Conservation (phyloP, 2,329 filamentous ascomycete genomes). For the Monosporascus sp. region DNA sequence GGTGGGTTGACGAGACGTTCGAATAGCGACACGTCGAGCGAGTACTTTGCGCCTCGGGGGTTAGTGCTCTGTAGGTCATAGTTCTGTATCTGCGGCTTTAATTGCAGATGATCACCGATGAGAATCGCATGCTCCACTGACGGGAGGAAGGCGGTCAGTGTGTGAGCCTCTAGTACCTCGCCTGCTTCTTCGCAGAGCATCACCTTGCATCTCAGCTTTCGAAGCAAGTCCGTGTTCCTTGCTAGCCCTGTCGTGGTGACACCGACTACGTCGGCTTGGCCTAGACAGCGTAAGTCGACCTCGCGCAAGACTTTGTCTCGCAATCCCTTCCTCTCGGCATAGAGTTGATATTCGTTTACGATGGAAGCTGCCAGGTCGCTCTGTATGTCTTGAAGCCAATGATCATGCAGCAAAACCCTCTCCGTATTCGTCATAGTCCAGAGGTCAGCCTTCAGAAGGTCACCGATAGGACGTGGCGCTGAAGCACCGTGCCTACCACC, state of each 20-base stretch:
- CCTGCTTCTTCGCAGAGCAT: slow-evolving; percentile 64
- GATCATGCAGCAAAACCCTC: slow-evolving; percentile 18
- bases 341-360: slow-evolving; percentile 3
- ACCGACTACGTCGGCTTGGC: slow-evolving; percentile 45
- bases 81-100: slow-evolving; percentile 54
- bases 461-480: slow-evolving; percentile 1
- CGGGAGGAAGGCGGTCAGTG: slow-evolving; percentile 54
- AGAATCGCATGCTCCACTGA: slow-evolving; percentile 56
- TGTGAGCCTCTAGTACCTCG: slow-evolving; percentile 61
- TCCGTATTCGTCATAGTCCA: slow-evolving; percentile 18
- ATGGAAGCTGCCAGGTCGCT: slow-evolving; percentile 11
- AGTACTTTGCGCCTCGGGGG: slow-evolving; percentile 40
- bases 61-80: slow-evolving; percentile 49
- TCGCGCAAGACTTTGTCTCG: slow-evolving; percentile 22
- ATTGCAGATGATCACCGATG: slow-evolving; percentile 59
- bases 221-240: slow-evolving; percentile 42
- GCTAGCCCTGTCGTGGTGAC: slow-evolving; percentile 57
- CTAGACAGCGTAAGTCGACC: slow-evolving; percentile 32
- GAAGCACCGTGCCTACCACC: neutral
- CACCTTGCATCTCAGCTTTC: slow-evolving; percentile 46
- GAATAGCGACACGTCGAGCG: slow-evolving; percentile 56
- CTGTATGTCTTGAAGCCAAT: slow-evolving; percentile 25
- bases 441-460: slow-evolving; percentile 7
- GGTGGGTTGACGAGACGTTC: slow-evolving; percentile 45
- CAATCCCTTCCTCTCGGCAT: slow-evolving; percentile 5